phyloP scores from a whole-genome alignment of 75 land plant species.

The Selaginella moellendorffii region DNA sequence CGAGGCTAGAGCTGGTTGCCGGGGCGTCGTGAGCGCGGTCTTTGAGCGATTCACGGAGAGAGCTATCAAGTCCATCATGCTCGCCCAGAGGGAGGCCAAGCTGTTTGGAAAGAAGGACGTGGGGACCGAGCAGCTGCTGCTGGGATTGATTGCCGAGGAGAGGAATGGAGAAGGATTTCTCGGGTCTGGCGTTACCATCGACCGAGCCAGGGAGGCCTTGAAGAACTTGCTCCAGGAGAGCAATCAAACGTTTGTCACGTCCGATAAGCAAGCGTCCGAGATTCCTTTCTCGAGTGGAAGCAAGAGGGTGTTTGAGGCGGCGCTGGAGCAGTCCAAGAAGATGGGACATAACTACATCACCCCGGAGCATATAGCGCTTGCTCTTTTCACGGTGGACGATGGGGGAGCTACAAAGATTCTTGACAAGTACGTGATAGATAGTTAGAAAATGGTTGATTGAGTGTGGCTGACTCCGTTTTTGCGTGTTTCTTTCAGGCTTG shows the following conservation, averaged over 20 bases:
- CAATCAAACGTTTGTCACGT: not conserved
- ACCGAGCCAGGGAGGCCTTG: slow-evolving; percentile 56
- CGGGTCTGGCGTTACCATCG: slow-evolving; percentile 50
- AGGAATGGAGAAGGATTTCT: slow-evolving; percentile 44
- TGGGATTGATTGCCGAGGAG: slow-evolving; percentile 78
- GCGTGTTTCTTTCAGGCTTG: slow-evolving; percentile 40
- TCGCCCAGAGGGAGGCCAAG: slow-evolving; percentile 75
- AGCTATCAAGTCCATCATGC: slow-evolving; percentile 77
- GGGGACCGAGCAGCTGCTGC: slow-evolving; percentile 55
- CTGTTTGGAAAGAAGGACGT: slow-evolving; percentile 48
- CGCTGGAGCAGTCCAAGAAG: slow-evolving; percentile 55
- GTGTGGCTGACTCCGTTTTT: not conserved
- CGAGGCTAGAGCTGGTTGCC: not conserved
- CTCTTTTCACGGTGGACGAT: slow-evolving; percentile 43
- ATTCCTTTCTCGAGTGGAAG: slow-evolving; percentile 63
- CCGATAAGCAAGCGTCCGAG: slow-evolving; percentile 31
- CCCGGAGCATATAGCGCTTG: slow-evolving; percentile 79
- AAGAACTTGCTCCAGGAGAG: slow-evolving; percentile 15
- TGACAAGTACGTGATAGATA: slow-evolving; percentile 51
- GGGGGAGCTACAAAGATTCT: slow-evolving; percentile 48
- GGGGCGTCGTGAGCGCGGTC: slow-evolving; percentile 31
- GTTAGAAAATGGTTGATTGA: not conserved
- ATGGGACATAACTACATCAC: slow-evolving; percentile 79
- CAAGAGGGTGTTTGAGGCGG: slow-evolving; percentile 85
- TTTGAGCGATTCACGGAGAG: slow-evolving; percentile 93